phyloP scores from a whole-genome alignment of 257 asterid genomes.

The Ophiorrhiza pumila region DNA sequence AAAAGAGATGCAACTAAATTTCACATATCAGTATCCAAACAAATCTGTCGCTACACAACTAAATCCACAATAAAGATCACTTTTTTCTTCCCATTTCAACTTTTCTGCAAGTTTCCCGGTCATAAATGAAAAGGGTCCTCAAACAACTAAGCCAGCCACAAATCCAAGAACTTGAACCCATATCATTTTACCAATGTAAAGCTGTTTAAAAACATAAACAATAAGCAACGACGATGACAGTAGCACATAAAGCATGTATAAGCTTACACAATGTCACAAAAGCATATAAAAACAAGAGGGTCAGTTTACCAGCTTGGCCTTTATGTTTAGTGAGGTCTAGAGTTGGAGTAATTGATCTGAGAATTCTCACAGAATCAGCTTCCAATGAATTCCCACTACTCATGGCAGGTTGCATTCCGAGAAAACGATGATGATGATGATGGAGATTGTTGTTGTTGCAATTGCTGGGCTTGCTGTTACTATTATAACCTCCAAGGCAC shows the following conservation, averaged over 20 bases:
- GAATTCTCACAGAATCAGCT: conserved; percentile 58
- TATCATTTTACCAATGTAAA: background rate
- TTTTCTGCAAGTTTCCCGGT: background rate
- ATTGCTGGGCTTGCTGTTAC: conserved; percentile 3
- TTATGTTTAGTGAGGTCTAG: conserved; percentile 71
- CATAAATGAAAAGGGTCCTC: background rate
- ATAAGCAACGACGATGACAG: background rate
- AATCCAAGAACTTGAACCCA: background rate
- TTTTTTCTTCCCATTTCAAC: background rate
- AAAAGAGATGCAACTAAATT: background rate
- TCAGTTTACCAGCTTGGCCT: conserved; percentile 89
- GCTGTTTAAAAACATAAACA: too few relatives aligned
- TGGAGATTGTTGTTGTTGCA: conserved; percentile 20
- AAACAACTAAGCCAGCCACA: background rate
- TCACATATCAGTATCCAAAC: background rate
- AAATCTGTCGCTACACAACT: background rate
- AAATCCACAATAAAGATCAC: background rate
- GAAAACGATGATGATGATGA: conserved; percentile 23
- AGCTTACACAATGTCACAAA: background rate
- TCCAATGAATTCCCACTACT: conserved; percentile 50
- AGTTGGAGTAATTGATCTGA: conserved; percentile 80
- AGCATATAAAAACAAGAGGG: background rate
- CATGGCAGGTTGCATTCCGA: conserved; percentile 59
- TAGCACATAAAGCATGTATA: background rate
- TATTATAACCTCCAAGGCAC: conserved; percentile 53